These are phyloP conservation scores for Fusarium anthophilum DNA, from an alignment of 2,329 filamentous ascomycete species.

Conservation along the genomic window DNA sequence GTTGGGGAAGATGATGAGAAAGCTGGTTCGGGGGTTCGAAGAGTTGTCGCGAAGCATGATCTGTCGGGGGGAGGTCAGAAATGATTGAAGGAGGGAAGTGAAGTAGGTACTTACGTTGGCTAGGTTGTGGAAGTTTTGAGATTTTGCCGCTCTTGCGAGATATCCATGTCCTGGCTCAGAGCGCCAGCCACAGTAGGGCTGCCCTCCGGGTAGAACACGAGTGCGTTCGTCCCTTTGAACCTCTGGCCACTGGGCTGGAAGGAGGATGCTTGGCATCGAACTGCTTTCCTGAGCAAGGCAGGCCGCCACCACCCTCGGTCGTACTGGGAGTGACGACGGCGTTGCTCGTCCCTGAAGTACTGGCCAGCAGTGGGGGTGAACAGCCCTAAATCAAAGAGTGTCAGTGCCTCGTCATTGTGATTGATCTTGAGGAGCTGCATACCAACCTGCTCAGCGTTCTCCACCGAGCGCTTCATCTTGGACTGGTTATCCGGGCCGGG, in stretches of 20 bases:
- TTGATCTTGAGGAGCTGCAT: constrained; percentile 46
- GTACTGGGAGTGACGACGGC: constrained; percentile 79
- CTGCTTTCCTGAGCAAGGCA: not conserved
- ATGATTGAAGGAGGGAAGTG: not conserved
- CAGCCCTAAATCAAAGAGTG: constrained; percentile 62
- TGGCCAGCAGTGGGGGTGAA: constrained; percentile 83
- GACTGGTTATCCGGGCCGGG: constrained; percentile 83
- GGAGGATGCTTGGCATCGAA: not conserved
- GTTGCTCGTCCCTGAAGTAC: constrained; percentile 79
- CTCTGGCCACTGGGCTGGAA: not conserved
- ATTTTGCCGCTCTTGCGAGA: not conserved
- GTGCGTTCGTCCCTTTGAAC: not conserved
- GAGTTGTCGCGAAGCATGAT: constrained; percentile 53
- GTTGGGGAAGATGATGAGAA: not conserved
- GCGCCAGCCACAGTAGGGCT: not conserved
- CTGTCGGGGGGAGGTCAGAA: constrained; percentile 51
- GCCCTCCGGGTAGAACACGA: not conserved
- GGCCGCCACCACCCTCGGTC: constrained; percentile 70
- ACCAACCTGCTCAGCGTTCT: constrained; percentile 88
- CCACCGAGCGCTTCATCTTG: constrained; percentile 87
- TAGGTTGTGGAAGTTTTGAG: no score
- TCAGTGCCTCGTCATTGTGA: not conserved
- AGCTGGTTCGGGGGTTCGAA: not conserved
- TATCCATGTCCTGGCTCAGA: not conserved
- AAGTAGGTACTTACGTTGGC: not conserved